Conservation (phyloP, 1,284 basidiomycete species). For the Moniliella sp. region DNA sequence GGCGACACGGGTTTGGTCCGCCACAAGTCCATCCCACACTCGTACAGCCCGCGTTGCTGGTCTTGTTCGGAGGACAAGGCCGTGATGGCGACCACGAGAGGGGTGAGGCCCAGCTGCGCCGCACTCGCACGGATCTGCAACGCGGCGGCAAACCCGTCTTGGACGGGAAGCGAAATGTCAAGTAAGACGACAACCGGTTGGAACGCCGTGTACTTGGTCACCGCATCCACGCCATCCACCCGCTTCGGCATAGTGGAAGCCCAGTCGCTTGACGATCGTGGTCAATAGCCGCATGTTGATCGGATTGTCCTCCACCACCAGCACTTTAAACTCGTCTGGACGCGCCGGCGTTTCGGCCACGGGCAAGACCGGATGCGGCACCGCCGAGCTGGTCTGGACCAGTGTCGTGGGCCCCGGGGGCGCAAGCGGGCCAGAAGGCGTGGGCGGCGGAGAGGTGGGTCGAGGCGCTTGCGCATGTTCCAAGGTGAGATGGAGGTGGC, state of each 20-base stretch:
- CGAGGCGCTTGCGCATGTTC: neutral
- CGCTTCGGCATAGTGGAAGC: conserved; percentile 11
- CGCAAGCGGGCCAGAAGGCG: neutral
- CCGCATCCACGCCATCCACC: conserved; percentile 16
- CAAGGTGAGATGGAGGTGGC: neutral
- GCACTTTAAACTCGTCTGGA: conserved; percentile 10
- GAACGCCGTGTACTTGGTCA: conserved; percentile 10
- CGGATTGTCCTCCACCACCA: conserved; percentile 20
- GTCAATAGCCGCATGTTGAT: conserved; percentile 19
- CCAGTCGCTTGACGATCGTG: conserved; percentile 8
- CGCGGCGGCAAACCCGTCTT: conserved; percentile 18
- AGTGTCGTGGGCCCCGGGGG: neutral
- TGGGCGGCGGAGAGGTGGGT: neutral
- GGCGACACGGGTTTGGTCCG: conserved; percentile 15
- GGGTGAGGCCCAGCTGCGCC: conserved; percentile 1
- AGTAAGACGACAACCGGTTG: conserved; percentile 14
- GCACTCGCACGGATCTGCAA: conserved; percentile 12
- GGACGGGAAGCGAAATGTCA: conserved; percentile 17
- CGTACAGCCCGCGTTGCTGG: conserved; percentile 9
- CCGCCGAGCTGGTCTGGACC: neutral
- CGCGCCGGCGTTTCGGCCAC: neutral
- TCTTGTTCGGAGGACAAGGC: conserved; percentile 15
- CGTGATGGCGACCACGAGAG: conserved; percentile 17
- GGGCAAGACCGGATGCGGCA: neutral
- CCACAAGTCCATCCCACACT: conserved; percentile 19